phyloP scores from a whole-genome alignment of 164 flowering plant species.

The Chimonanthus salicifolius region DNA sequence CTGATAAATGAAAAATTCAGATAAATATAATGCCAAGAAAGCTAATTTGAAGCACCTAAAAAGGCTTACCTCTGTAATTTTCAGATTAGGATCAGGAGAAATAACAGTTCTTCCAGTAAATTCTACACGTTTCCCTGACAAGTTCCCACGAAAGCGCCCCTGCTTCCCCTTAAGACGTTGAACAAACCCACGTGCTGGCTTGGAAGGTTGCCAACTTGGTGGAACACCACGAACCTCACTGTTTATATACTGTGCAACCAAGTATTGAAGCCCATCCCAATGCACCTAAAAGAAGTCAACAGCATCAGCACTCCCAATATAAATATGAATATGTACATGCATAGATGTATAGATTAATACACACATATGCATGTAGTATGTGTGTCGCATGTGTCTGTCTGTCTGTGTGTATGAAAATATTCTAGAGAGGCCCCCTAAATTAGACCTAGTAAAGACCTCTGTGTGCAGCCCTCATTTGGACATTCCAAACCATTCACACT shows the following conservation, averaged over 20 bases:
- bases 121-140: slow-evolving; percentile 95
- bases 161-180: slow-evolving; percentile 96
- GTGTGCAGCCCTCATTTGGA: no score
- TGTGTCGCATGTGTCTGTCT: no score
- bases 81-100: slow-evolving; percentile 97
- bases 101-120: slow-evolving; percentile 96
- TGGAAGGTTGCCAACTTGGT: slow-evolving; percentile 19
- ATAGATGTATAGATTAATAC: no score
- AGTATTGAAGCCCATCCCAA: slow-evolving; percentile 77
- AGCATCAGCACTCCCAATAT: slow-evolving; percentile 10
- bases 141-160: slow-evolving; percentile 89
- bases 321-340: no score
- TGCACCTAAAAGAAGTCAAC: slow-evolving; percentile 28
- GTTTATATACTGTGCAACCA: slow-evolving; percentile 74
- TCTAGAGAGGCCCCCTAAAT: no score
- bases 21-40: not conserved
- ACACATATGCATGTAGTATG: no score
- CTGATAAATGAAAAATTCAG: slow-evolving; percentile 5
- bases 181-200: slow-evolving; percentile 67
- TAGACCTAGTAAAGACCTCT: no score
- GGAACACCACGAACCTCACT: slow-evolving; percentile 78
- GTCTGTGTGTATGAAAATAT: no score
- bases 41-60: not conserved
- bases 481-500: no score
- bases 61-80: slow-evolving; percentile 75